Conservation (phyloP, 805 yeast genomes). For the Spathaspora sp. region DNA sequence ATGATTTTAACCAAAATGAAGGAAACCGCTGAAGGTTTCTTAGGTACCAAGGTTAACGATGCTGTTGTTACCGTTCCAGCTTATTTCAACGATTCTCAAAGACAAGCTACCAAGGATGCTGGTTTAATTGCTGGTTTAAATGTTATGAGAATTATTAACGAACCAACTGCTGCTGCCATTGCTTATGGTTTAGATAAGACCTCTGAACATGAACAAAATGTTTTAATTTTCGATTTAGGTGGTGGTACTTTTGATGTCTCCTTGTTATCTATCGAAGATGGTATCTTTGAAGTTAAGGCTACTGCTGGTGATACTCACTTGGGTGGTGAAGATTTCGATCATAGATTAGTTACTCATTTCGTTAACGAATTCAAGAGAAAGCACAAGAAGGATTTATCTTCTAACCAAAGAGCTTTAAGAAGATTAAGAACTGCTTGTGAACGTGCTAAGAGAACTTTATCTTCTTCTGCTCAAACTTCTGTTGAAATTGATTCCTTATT, state of each 20-base stretch:
- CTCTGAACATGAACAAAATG: constrained; percentile 61
- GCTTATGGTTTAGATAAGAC: constrained; percentile 51
- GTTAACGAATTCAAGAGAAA: constrained; percentile 96
- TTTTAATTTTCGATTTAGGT: constrained; percentile 46
- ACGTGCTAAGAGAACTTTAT: constrained; percentile 98
- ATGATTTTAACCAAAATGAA: constrained; percentile 90
- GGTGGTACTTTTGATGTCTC: constrained; percentile 50
- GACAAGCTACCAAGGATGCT: constrained; percentile 98
- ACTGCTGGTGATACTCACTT: constrained; percentile 49
- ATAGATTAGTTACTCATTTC: constrained; percentile 92
- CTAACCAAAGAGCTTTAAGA: constrained; percentile 96
- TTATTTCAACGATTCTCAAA: constrained; percentile 94
- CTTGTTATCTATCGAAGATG: constrained; percentile 44
- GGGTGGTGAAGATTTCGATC: constrained; percentile 99
- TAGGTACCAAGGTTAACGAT: constrained; percentile 52
- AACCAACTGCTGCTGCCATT: constrained; percentile 88
- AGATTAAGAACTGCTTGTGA: constrained; percentile 99
- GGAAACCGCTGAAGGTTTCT: constrained; percentile 88
- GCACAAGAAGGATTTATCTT: constrained; percentile 89
- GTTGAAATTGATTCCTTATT: constrained; percentile 91
- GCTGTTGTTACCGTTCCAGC: constrained; percentile 98
- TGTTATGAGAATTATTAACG: constrained; percentile 91
- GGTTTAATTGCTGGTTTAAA: constrained; percentile 95
- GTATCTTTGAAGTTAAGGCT: constrained; percentile 47
- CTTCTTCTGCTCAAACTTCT: constrained; percentile 93